These are phyloP conservation scores for Alternaria triticina DNA, from an alignment of 2,329 filamentous ascomycete species.

Conservation along the genomic window DNA sequence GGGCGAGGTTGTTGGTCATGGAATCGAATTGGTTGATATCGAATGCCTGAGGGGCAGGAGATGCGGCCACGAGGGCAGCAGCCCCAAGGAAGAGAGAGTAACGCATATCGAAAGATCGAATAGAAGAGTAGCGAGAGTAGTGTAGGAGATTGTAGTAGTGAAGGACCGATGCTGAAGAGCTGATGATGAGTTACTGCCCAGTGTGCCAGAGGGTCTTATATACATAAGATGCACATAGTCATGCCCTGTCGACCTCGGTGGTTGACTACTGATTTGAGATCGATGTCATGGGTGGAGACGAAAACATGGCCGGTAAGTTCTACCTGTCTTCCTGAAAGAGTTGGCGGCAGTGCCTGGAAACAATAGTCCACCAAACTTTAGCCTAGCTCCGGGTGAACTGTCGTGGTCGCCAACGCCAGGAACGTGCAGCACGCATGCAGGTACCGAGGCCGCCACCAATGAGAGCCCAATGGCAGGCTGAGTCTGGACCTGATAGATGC, in stretches of 20 bases:
- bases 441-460: constrained; percentile 1
- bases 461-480: not conserved
- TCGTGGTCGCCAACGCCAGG: constrained; percentile 10
- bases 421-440: constrained; percentile 9
- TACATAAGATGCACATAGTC: not conserved
- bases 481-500: not conserved
- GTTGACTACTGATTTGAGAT: constrained; percentile 6
- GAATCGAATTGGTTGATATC: constrained; percentile 13
- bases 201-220: constrained; percentile 4
- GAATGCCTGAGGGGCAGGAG: constrained; percentile 29
- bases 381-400: constrained; percentile 8
- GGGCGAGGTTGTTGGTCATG: constrained; percentile 8
- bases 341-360: constrained; percentile 5
- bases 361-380: constrained; percentile 13
- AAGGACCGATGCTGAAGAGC: constrained; percentile 7
- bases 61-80: constrained; percentile 29
- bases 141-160: constrained; percentile 4
- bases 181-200: constrained; percentile 4
- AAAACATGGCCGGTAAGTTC: constrained; percentile 6
- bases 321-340: constrained; percentile 6
- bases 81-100: constrained; percentile 27
- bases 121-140: not conserved
- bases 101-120: constrained; percentile 23
- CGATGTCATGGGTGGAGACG: constrained; percentile 8
- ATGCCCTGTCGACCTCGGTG: not conserved